phyloP scores from a whole-genome alignment of 148 eudicot species.

The Vaccinium macrocarpon region DNA sequence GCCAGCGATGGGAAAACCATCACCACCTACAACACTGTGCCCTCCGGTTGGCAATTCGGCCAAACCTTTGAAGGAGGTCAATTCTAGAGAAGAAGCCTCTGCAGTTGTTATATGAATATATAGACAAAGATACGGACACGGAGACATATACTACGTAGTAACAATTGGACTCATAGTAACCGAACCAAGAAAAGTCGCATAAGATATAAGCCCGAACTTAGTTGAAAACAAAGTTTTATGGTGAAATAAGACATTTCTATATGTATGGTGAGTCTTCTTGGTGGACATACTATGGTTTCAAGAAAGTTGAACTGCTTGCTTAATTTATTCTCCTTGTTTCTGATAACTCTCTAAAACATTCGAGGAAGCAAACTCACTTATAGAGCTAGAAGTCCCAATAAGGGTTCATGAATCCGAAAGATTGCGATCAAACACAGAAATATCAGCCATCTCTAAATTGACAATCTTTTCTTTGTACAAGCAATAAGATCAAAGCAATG shows the following conservation, averaged over 20 bases:
- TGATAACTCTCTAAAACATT: not conserved
- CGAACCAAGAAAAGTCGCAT: not conserved
- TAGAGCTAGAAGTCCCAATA: no score
- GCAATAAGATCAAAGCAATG: not conserved
- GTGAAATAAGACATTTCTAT: conserved; percentile 11
- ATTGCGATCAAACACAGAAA: not conserved
- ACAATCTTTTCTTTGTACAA: not conserved
- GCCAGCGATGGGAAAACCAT: conserved; percentile 36
- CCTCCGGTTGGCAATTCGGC: conserved; percentile 43
- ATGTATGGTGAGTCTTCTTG: not conserved
- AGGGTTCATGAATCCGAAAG: not conserved
- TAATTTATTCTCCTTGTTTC: not conserved
- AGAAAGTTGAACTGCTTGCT: not conserved
- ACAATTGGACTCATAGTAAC: not conserved
- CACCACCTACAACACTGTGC: conserved; percentile 32
- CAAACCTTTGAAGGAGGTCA: conserved; percentile 43
- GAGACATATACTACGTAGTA: not conserved
- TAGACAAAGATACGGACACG: not conserved
- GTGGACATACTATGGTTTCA: not conserved
- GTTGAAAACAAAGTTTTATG: not conserved
- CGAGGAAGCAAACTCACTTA: no score
- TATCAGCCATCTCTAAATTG: not conserved
- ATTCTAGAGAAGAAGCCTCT: conserved; percentile 10
- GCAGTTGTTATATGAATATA: not conserved
- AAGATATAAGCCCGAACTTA: not conserved